Base-by-base conservation (phyloP, 2,329 filamentous ascomycete genomes). In the Alternaria infectoria region DNA sequence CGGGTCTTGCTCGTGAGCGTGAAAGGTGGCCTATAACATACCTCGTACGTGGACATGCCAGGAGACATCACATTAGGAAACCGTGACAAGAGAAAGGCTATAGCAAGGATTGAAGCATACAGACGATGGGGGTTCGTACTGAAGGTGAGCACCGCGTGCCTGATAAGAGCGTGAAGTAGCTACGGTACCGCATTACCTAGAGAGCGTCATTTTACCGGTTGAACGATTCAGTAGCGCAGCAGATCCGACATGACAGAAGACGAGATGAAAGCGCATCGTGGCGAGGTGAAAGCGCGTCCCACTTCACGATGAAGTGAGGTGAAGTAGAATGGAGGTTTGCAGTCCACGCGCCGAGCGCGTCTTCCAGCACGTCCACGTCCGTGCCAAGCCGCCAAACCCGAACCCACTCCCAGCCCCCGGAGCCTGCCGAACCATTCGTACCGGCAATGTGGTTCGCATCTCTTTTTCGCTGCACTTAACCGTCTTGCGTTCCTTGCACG, bases 401-500 rank as follows among this genome's bases (percentile, higher is more conserved):
- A 15, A n/a, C 7, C 15, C 36, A 36, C 43, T 52, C 54, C 45
- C 36, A 26, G 19, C 28, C 25, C 28, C 26, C 59, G 62, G 57
- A 65, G 58, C 25, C 65, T 64, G 62, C 67, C 64, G 57, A 49
- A 57, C 40, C 28, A 13, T 25, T 51, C 1, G 21, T 25, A 51
- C 21, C 60, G 50, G 43, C 52, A 25, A 43, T 68, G 56, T 60
- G 61, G 60, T 60, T 63, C 60, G 21, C 45, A 17, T 9, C 47
- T 19, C 26, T 32, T 32, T 21, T 32, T 51, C 54, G 62, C 59
- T 67, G 66, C 59, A 66, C 55, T 49, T 57, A 64, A 57, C 66
- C 68, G 62, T 58, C 46, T 54, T 46, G 56, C 68, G 61, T 59
- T 44, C 49, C 58, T 44, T 57, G 63, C 61, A 68, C 65, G 69